Evolutionary conservation across 1,284 basidiomycete species (phyloP).

Genomic region (Athelia sp.): DNA sequence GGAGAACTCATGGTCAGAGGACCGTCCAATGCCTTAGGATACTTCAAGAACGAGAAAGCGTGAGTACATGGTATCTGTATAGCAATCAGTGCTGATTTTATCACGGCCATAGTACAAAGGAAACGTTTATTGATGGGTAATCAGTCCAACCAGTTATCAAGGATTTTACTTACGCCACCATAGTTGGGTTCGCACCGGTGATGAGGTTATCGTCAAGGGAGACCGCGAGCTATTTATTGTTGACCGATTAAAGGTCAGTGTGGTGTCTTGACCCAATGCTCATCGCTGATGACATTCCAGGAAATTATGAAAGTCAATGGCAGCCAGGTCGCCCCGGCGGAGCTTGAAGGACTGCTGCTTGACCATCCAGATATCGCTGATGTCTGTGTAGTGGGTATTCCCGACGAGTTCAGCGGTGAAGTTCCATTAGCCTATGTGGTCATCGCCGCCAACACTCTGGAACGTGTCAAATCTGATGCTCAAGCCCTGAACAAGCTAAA

Average conservation of each 20-base stretch:
- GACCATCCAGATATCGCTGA: conserved; percentile 67
- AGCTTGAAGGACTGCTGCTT: conserved; percentile 68
- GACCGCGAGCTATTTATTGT: conserved; percentile 59
- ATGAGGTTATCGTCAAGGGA: conserved; percentile 54
- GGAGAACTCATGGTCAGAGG: conserved; percentile 59
- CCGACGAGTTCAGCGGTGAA: conserved; percentile 73
- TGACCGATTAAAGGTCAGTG: conserved; percentile 66
- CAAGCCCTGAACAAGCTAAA: conserved; percentile 32
- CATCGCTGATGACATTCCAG: conserved; percentile 8
- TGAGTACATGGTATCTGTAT: conserved; percentile 30
- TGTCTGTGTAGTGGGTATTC: conserved; percentile 71
- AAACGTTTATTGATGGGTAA: conserved; percentile 50
- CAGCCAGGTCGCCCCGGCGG: conserved; percentile 65
- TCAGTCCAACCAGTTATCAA: not conserved
- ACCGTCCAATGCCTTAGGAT: conserved; percentile 54
- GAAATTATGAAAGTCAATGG: conserved; percentile 46
- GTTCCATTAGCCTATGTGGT: conserved; percentile 63
- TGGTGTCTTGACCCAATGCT: not conserved
- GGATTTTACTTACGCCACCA: conserved; percentile 19
- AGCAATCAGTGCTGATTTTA: conserved; percentile 2
- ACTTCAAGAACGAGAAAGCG: conserved; percentile 59
- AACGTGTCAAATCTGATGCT: conserved; percentile 27
- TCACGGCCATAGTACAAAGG: conserved; percentile 35
- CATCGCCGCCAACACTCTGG: conserved; percentile 36
- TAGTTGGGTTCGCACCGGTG: conserved; percentile 69